Evolutionary conservation across 495 filamentous ascomycete genomes (phyloP).

Genomic region (Trichoderma virens): DNA sequence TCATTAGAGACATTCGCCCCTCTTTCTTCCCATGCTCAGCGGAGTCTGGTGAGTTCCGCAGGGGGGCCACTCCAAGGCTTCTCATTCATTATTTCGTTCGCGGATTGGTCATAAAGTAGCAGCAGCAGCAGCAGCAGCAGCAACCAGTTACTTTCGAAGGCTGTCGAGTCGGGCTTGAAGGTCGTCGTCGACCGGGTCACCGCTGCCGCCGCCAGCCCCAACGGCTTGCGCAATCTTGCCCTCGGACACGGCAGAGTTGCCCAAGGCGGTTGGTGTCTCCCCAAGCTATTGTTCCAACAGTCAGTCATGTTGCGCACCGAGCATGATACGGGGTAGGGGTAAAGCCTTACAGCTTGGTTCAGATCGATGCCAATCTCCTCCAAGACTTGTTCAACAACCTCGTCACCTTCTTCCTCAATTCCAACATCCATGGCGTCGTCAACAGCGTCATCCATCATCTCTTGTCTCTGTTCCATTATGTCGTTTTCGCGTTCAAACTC

Average conservation of each 20-base stretch:
- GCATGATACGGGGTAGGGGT: not conserved
- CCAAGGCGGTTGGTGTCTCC: slow-evolving; percentile 68
- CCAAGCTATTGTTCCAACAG: slow-evolving; percentile 49
- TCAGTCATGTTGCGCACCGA: slow-evolving; percentile 12
- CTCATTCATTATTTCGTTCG: not conserved
- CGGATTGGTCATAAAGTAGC: not conserved
- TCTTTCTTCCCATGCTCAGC: too few relatives aligned
- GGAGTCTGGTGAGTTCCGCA: too few relatives aligned
- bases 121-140: too few relatives aligned
- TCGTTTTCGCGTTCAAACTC: slow-evolving; percentile 99
- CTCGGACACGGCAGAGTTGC: slow-evolving; percentile 50
- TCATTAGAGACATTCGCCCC: not conserved
- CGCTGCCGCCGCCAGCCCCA: slow-evolving; percentile 56
- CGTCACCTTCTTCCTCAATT: slow-evolving; percentile 84
- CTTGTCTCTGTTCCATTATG: slow-evolving; percentile 96
- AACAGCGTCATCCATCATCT: slow-evolving; percentile 99
- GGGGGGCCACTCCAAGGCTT: not conserved
- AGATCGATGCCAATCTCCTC: slow-evolving; percentile 97
- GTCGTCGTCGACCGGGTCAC: slow-evolving; percentile 62
- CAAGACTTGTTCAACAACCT: slow-evolving; percentile 90
- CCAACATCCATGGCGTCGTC: slow-evolving; percentile 95
- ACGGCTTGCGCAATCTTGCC: slow-evolving; percentile 67
- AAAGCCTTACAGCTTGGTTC: slow-evolving; percentile 64
- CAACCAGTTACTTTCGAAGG: slow-evolving; percentile 44
- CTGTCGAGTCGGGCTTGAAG: slow-evolving; percentile 78